Conservation (phyloP, 495 filamentous ascomycete genomes). For the Penicillium herquei region DNA sequence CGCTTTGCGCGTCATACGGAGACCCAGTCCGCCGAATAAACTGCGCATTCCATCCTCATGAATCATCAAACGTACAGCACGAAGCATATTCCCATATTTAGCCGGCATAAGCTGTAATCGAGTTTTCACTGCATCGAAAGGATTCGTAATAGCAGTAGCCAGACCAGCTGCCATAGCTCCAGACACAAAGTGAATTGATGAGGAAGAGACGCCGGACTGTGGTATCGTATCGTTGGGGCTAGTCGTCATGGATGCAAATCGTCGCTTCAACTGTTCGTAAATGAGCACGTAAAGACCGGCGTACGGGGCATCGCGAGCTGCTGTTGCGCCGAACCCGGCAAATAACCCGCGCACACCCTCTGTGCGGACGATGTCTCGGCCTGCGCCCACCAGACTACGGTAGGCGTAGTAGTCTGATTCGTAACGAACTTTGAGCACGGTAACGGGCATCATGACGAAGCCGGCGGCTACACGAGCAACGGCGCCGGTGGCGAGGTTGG, state of each 20-base stretch:
- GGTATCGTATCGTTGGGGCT: conserved; percentile 14
- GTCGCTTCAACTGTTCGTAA: conserved; percentile 84
- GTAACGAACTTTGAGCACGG: conserved; percentile 94
- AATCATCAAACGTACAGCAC: conserved; percentile 73
- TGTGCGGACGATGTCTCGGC: conserved; percentile 65
- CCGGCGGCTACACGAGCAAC: conserved; percentile 80
- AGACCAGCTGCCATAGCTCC: conserved; percentile 76
- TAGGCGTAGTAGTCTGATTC: conserved; percentile 85
- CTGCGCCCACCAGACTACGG: conserved; percentile 69
- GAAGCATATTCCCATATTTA: conserved; percentile 81
- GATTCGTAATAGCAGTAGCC: conserved; percentile 87
- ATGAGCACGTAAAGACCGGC: conserved; percentile 92
- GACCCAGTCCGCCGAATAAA: conserved; percentile 80
- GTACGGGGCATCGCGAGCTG: conserved; percentile 90
- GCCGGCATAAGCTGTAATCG: conserved; percentile 85
- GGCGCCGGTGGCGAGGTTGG: conserved; percentile 83
- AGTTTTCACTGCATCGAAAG: conserved; percentile 96
- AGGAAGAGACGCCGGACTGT: conserved; percentile 43
- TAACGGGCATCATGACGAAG: conserved; percentile 93
- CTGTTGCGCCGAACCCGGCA: conserved; percentile 88
- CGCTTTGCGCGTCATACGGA: conserved; percentile 90
- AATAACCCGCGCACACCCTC: conserved; percentile 88
- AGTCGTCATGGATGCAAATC: conserved; percentile 44
- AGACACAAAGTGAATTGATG: conserved; percentile 79
- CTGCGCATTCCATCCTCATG: conserved; percentile 75